These are phyloP conservation scores for Dactylis glomerata DNA, from an alignment of 176 grass and related monocot species.

Conservation along the genomic window DNA sequence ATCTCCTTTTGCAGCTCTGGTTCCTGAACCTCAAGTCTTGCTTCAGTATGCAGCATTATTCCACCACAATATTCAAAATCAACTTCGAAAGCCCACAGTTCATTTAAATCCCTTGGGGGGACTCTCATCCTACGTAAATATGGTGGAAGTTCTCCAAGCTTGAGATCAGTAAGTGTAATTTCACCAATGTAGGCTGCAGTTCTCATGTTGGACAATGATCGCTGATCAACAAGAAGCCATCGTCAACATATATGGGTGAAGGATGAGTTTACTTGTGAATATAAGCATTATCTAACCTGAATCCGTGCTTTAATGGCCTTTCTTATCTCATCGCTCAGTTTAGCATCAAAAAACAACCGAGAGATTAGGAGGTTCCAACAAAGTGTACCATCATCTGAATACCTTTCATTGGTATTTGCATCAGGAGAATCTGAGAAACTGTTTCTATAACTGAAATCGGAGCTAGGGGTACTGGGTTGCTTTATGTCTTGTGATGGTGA, in stretches of 20 bases:
- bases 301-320: constrained; percentile 60
- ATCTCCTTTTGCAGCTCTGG: constrained; percentile 70
- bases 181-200: constrained; percentile 72
- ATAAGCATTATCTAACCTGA: constrained; percentile 49
- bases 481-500: constrained; percentile 30
- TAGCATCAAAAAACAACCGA: constrained; percentile 85
- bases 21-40: constrained; percentile 68
- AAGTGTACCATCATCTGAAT: constrained; percentile 52
- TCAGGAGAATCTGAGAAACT: constrained; percentile 15
- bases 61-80: constrained; percentile 69
- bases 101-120: constrained; percentile 48
- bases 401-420: constrained; percentile 29
- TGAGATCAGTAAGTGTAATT: constrained; percentile 54
- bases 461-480: constrained; percentile 33
- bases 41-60: constrained; percentile 54
- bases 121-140: constrained; percentile 60
- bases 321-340: constrained; percentile 47
- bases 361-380: constrained; percentile 80
- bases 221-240: constrained; percentile 44
- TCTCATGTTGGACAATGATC: constrained; percentile 55
- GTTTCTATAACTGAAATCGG: constrained; percentile 29
- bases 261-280: constrained; percentile 8
- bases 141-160: constrained; percentile 62
- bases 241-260: neutral
- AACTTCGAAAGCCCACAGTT: constrained; percentile 64